Conservation (phyloP, 75 land plant species). For the Cupressus sempervirens region DNA sequence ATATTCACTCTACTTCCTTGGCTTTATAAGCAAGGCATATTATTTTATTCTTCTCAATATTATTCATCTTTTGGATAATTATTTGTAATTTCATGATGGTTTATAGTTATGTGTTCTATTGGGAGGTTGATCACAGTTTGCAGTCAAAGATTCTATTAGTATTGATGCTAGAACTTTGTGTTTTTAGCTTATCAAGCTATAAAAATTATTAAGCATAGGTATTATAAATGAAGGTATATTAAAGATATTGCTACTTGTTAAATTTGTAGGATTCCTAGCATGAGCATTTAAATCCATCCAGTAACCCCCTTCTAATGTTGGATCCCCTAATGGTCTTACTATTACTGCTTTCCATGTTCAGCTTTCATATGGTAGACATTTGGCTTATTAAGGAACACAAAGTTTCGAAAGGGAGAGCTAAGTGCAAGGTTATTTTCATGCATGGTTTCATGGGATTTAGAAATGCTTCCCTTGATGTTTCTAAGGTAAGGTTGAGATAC, state of each 20-base stretch:
- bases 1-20: too few species aligned
- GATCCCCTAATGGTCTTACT: conserved; percentile 66
- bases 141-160: not conserved
- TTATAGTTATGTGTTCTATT: too few species aligned
- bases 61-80: too few species aligned
- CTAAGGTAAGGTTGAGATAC: conserved; percentile 21
- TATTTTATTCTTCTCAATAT: too few species aligned
- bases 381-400: conserved; percentile 84
- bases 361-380: conserved; percentile 72
- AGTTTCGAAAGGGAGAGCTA: conserved; percentile 57
- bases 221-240: conserved; percentile 21
- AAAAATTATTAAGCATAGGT: conserved; percentile 13
- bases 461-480: conserved; percentile 23
- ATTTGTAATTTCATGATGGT: too few species aligned
- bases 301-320: conserved; percentile 59
- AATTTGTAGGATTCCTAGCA: conserved; percentile 24
- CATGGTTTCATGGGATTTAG: conserved; percentile 69
- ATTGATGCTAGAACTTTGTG: not conserved
- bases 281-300: conserved; percentile 44
- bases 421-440: conserved; percentile 50
- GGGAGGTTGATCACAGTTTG: too few species aligned
- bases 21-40: too few species aligned
- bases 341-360: conserved; percentile 68
- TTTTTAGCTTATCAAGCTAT: not conserved
- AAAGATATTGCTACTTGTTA: conserved; percentile 5